Base-by-base conservation (phyloP, 2,329 filamentous ascomycete genomes). In the Atkinsonella hypoxylon region DNA sequence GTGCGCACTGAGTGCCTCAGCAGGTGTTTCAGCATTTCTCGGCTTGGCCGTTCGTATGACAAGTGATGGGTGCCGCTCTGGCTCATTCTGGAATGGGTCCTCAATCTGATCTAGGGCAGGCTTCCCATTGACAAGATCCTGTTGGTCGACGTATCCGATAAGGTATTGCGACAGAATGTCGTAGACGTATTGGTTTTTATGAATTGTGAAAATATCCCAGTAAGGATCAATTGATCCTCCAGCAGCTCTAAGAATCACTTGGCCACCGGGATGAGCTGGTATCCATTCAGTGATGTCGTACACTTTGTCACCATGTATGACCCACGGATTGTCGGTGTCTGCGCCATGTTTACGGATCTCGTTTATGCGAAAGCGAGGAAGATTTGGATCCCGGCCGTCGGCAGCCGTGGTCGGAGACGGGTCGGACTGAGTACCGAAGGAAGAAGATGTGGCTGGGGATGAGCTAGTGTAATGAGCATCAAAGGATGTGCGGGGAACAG, bases 271-370 rank as follows among this genome's bases (percentile, higher is more conserved):
- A 59, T 86, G 82, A 1, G 74, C 79, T 1, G 71, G 67, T 20
- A 85, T 67, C 79, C 82, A 86, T 47, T 84, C 79, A 1, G 82
- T 85, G 48, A 86, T 85, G 58, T 86, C 78, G 69, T 85, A 86
- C 18, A 86, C 81, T 51, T 79, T 78, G 60, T 78, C 77, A 22
- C 73, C 78, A 49, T 74, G 73, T n/a, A 77, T 79, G 4, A 86
- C 76, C 82, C 82, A 86, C 2, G 81, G 81, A 10, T 69, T 64
- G 1, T 71, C 60, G 0, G 79, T 77, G 18, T 70, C 68, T 17
- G 68, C 67, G n/a, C 76, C 73, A 55, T 81, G 77, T 47, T 73
- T 65, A 45, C 71, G 74, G 45, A 81, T 62, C 50, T 79, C 75
- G 12, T 69, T 62, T 13, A 81, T 67, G 31, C 72, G 70, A 57